Conservation (phyloP, 1,139 yeast genomes). For the Debaryomycetaceae sp. region DNA sequence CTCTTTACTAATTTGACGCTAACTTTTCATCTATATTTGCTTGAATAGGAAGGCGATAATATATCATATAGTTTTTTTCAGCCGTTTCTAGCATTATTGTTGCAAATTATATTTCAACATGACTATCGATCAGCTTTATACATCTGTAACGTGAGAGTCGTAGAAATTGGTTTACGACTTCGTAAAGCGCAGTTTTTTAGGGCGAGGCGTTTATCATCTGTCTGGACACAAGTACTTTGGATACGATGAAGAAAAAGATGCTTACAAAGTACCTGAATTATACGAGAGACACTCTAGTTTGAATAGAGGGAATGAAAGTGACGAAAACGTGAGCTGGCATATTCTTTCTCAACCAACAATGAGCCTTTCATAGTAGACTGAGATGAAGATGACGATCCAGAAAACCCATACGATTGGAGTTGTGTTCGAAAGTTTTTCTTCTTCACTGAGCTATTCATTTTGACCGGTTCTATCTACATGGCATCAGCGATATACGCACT, state of each 20-base stretch:
- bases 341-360: neutral
- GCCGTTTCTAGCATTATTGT: too few species aligned
- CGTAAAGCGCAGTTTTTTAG: slow-evolving; percentile 32
- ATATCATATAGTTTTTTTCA: too few species aligned
- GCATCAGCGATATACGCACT: slow-evolving; percentile 30
- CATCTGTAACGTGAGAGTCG: too few species aligned
- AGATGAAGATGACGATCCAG: slow-evolving; percentile 30
- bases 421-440: slow-evolving; percentile 15
- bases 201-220: slow-evolving; percentile 28
- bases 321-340: neutral
- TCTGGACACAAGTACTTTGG: slow-evolving; percentile 26
- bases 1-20: too few species aligned
- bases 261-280: slow-evolving; percentile 31
- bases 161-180: slow-evolving; percentile 13
- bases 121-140: too few species aligned
- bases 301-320: too few species aligned
- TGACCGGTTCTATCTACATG: slow-evolving; percentile 25
- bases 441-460: slow-evolving; percentile 17
- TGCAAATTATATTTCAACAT: too few species aligned
- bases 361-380: slow-evolving; percentile 15
- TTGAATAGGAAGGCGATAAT: too few species aligned
- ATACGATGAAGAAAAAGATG: slow-evolving; percentile 30
- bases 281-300: slow-evolving; percentile 13
- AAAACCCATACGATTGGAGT: slow-evolving; percentile 31
- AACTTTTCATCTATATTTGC: too few species aligned